These are phyloP conservation scores for Huntiella savannae DNA, from an alignment of 2,329 filamentous ascomycete genomes.

Conservation along the genomic window DNA sequence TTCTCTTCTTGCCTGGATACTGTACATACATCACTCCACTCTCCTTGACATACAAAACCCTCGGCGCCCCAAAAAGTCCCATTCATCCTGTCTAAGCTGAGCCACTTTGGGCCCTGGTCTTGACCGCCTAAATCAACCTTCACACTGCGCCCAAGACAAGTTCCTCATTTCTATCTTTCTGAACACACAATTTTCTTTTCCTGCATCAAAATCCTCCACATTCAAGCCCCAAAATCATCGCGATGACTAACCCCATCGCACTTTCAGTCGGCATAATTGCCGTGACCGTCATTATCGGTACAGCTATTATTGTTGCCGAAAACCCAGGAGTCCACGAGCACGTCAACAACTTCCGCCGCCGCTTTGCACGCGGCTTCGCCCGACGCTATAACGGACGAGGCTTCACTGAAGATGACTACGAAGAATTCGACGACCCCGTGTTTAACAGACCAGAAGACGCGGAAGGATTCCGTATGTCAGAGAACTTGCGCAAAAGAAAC, in stretches of 20 bases:
- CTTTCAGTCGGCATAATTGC: constrained; percentile 39
- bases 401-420: constrained; percentile 32
- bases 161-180: too few species aligned
- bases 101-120: too few species aligned
- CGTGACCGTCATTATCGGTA: constrained; percentile 36
- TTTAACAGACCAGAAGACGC: constrained; percentile 50
- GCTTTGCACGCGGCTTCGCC: constrained; percentile 38
- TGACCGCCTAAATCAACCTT: too few species aligned
- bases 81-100: too few species aligned
- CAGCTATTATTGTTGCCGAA: constrained; percentile 43
- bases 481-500: constrained; percentile 23
- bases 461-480: constrained; percentile 39
- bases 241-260: constrained; percentile 28
- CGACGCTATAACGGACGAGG: constrained; percentile 24
- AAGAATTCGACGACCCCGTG: constrained; percentile 26
- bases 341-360: constrained; percentile 40
- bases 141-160: too few species aligned
- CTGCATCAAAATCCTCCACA: background rate
- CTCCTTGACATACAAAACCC: too few species aligned
- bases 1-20: too few species aligned
- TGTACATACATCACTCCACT: too few species aligned
- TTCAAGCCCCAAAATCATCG: background rate
- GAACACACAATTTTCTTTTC: background rate
- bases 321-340: constrained; percentile 43
- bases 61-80: too few species aligned